These are phyloP conservation scores for Microstroma glucosiphilum DNA, from an alignment of 1,284 basidiomycete species.

Conservation along the genomic window DNA sequence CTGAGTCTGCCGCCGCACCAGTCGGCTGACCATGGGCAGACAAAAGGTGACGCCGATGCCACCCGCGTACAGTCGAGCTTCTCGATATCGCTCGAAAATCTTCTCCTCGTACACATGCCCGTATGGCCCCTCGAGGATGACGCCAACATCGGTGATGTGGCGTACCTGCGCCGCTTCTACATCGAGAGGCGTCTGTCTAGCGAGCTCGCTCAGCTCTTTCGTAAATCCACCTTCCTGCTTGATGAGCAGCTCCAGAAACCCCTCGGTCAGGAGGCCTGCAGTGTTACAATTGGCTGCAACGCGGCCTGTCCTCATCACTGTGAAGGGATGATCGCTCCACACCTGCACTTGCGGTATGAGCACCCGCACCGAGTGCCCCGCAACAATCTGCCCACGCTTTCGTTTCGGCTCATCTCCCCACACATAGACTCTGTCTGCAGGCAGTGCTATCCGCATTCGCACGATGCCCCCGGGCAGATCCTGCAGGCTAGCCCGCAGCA, in stretches of 20 bases:
- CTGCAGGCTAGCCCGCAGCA: background rate
- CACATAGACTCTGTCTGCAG: background rate
- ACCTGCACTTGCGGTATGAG: constrained; percentile 26
- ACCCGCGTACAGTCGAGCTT: constrained; percentile 22
- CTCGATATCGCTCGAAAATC: background rate
- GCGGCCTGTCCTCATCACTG: constrained; percentile 20
- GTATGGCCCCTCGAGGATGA: constrained; percentile 31
- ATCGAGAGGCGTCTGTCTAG: background rate
- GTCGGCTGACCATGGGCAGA: constrained; percentile 19
- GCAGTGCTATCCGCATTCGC: background rate
- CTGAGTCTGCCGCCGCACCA: background rate
- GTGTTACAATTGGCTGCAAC: no score
- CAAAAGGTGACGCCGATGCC: constrained; percentile 31
- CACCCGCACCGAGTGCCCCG: constrained; percentile 15
- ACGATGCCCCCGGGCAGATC: background rate
- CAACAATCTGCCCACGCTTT: background rate
- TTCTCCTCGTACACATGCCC: constrained; percentile 3
- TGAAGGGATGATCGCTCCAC: constrained; percentile 33
- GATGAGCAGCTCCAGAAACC: constrained; percentile 25
- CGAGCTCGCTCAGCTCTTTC: constrained; percentile 12
- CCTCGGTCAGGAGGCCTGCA: no score
- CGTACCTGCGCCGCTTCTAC: background rate
- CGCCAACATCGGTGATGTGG: constrained; percentile 7
- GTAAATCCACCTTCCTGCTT: constrained; percentile 26
- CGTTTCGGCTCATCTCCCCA: background rate